Base-by-base conservation (phyloP, 768 basidiomycete species). In the Auricularia auricula-judae region DNA sequence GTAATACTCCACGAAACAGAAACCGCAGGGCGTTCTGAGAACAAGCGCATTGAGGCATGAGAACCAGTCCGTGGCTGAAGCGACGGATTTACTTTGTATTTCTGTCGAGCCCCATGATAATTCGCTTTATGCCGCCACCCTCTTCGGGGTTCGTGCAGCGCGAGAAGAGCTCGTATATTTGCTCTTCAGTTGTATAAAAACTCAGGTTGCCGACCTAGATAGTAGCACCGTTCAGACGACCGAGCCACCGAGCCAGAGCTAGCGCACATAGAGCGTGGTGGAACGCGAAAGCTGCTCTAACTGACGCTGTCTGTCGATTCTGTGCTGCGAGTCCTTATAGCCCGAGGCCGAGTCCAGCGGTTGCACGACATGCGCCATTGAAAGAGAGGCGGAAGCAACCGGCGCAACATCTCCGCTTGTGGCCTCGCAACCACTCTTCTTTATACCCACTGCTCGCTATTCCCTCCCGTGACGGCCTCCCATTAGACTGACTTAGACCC, bases 1-100 rank as follows among this genome's bases (percentile, higher is more conserved):
- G 73, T 98, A 98, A 73, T 91, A 99, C 73, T 93, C 91, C 65
- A 95, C 95, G 69, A 94, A 98, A 77, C 96, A 94, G 75, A 97
- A 94, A 29, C 96, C 89, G 71, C 92, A 94, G 0, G 92, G 94
- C 60, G 92, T 95, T 71, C 91, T 92, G 71, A 36, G 29, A 29
- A 29, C 29, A 18, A 68, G 62, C 21, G 63, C 59, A 54, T 39
- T 60, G 62, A 36, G 66, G 58, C 34, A 66, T 70, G 61, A 66
- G 64, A n/a, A 18, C 65, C n/a, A 29, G 42, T 51, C 11, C 35
- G 47, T 18, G 58, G 21, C 42, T 21, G 59, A 47, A 42, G 39
- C 53, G 11, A 29, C 62, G 66, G 56, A 64, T 80, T 66, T 68
- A 87, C 92, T 93, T 83, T 63, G 90, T 88, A 74, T 96, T 88